Evolutionary conservation across 2,329 filamentous ascomycete genomes (phyloP).

Genomic region (Fusarium sp.): DNA sequence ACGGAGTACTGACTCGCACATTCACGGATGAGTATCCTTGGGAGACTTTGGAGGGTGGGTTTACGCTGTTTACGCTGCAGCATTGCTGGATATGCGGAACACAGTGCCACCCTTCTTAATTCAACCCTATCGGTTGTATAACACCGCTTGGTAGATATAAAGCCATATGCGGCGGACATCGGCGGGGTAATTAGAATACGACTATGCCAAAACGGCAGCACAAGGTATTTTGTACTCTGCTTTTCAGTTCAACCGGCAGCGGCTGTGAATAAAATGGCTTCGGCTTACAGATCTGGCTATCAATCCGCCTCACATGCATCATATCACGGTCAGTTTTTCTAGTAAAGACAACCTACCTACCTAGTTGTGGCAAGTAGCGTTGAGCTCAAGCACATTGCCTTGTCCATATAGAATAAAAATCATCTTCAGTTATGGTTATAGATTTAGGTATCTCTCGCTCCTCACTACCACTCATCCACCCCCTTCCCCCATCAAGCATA

Average conservation of each 20-base stretch:
- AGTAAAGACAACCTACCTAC: background rate
- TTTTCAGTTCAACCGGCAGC: background rate
- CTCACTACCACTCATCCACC: background rate
- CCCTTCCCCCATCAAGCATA: background rate
- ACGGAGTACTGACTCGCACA: too few species aligned
- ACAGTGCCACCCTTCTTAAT: background rate
- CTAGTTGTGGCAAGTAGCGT: background rate
- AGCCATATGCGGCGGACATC: background rate
- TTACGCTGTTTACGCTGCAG: background rate
- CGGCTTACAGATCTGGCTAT: background rate
- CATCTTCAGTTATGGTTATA: background rate
- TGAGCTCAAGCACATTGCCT: background rate
- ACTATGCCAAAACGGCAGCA: too few species aligned
- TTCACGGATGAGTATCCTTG: too few species aligned
- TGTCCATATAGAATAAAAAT: background rate
- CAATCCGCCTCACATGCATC: background rate
- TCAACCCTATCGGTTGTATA: background rate
- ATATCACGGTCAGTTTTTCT: background rate
- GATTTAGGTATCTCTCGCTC: background rate
- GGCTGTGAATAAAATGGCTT: background rate
- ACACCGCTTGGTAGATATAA: background rate
- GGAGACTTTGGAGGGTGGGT: too few species aligned
- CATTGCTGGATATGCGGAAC: too few species aligned
- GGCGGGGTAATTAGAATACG: background rate
- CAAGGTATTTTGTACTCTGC: too few species aligned